phyloP scores from a whole-genome alignment of 495 filamentous ascomycete species.

The Corynascus novoguineensis region DNA sequence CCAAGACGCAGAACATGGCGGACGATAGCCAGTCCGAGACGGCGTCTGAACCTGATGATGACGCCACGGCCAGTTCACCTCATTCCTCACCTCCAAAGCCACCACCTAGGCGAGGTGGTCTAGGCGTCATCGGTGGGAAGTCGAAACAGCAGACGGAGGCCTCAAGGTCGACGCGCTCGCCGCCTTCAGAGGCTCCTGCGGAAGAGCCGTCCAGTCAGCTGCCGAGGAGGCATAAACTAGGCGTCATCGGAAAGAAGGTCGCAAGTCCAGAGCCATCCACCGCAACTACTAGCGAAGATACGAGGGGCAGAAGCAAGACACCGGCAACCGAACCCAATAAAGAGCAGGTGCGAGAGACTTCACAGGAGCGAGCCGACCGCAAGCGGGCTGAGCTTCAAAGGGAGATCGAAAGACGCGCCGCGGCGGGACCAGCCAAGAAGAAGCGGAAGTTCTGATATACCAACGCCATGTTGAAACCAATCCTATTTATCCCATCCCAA shows the following conservation, averaged over 20 bases:
- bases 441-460: constrained; percentile 57
- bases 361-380: constrained; percentile 54
- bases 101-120: constrained; percentile 23
- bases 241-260: constrained; percentile 32
- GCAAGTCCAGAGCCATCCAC: constrained; percentile 16
- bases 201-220: constrained; percentile 5
- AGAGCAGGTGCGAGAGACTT: constrained; percentile 34
- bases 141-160: constrained; percentile 6
- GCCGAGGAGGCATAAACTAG: constrained; percentile 28
- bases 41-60: constrained; percentile 35
- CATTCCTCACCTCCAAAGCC: constrained; percentile 19
- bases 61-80: constrained; percentile 4
- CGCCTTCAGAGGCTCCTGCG: constrained; percentile 13
- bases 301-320: constrained; percentile 19
- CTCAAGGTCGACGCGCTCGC: constrained; percentile 13
- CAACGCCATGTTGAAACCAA: no score
- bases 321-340: constrained; percentile 5
- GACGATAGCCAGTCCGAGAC: constrained; percentile 32
- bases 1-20: background rate
- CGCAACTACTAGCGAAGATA: constrained; percentile 11
- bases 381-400: constrained; percentile 59
- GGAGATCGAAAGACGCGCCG: constrained; percentile 59
- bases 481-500: no score
- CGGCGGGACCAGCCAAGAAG: constrained; percentile 59
- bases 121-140: constrained; percentile 44